Conservation (phyloP, 129 eudicot species). For the Heracleum sosnowskyi region DNA sequence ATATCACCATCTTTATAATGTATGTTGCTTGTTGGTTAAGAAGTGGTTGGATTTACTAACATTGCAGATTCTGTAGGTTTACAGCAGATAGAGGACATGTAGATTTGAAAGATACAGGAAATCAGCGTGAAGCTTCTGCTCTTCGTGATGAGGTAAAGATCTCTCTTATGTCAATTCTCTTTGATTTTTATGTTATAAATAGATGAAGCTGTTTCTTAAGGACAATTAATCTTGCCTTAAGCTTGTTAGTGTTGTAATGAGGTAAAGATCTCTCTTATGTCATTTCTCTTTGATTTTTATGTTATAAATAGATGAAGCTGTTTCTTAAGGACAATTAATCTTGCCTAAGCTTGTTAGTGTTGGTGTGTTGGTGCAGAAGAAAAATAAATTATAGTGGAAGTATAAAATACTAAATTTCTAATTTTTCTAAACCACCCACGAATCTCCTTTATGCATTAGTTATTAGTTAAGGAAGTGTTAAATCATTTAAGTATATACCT, state of each 20-base stretch:
- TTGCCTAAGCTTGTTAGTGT: too few species aligned
- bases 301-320: background rate
- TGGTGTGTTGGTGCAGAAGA: background rate
- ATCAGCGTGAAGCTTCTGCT: conserved; percentile 78
- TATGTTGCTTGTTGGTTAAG: background rate
- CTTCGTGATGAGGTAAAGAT: conserved; percentile 83
- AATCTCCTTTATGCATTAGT: background rate
- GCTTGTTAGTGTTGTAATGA: conserved; percentile 47
- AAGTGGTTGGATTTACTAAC: background rate
- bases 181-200: background rate
- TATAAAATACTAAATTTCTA: background rate
- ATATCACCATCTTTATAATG: background rate
- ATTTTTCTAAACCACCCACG: background rate
- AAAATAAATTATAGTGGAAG: background rate
- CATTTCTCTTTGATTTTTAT: background rate
- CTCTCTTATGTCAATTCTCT: conserved; percentile 1
- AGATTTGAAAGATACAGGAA: conserved; percentile 49
- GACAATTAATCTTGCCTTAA: background rate
- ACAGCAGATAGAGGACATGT: conserved; percentile 45
- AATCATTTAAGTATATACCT: background rate
- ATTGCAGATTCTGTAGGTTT: conserved; percentile 36
- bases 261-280: conserved; percentile 33
- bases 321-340: background rate
- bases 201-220: background rate
- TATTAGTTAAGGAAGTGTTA: background rate